phyloP scores from a whole-genome alignment of 2,329 filamentous ascomycete genomes.

The Talaromyces sp. region DNA sequence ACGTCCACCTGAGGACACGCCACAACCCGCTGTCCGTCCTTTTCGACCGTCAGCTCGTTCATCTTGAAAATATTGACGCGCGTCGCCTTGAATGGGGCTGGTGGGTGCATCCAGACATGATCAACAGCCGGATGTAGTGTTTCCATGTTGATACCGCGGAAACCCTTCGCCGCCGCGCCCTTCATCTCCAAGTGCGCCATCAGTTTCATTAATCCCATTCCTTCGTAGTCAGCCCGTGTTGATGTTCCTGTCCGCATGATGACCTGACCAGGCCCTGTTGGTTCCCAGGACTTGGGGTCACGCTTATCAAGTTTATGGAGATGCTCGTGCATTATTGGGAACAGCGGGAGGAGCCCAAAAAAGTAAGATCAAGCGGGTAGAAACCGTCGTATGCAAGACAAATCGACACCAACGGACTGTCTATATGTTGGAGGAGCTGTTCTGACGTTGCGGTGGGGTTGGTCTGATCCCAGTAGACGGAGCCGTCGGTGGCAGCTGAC shows the following conservation, averaged over 20 bases:
- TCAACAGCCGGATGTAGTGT: slow-evolving; percentile 20
- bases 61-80: slow-evolving; percentile 15
- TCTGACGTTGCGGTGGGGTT: slow-evolving; percentile 11
- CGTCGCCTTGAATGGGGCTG: slow-evolving; percentile 16
- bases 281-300: slow-evolving; percentile 25
- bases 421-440: slow-evolving; percentile 27
- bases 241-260: slow-evolving; percentile 34
- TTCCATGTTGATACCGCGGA: slow-evolving; percentile 34
- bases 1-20: neutral
- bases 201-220: slow-evolving; percentile 29
- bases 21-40: slow-evolving; percentile 14
- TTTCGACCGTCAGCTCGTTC: slow-evolving; percentile 13
- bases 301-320: slow-evolving; percentile 13
- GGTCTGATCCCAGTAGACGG: slow-evolving; percentile 18
- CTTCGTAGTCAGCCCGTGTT: slow-evolving; percentile 33
- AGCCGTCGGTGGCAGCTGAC: slow-evolving; percentile 21
- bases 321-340: slow-evolving; percentile 13
- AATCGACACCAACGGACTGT: slow-evolving; percentile 37
- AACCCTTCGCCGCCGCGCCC: slow-evolving; percentile 30
- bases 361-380: slow-evolving; percentile 22
- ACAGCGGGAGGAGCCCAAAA: slow-evolving; percentile 15
- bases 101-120: slow-evolving; percentile 19
- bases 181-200: slow-evolving; percentile 35
- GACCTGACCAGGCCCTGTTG: slow-evolving; percentile 26
- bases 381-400: slow-evolving; percentile 32